phyloP scores from a whole-genome alignment of 2,329 filamentous ascomycete species.

The Leptographium procerum region DNA sequence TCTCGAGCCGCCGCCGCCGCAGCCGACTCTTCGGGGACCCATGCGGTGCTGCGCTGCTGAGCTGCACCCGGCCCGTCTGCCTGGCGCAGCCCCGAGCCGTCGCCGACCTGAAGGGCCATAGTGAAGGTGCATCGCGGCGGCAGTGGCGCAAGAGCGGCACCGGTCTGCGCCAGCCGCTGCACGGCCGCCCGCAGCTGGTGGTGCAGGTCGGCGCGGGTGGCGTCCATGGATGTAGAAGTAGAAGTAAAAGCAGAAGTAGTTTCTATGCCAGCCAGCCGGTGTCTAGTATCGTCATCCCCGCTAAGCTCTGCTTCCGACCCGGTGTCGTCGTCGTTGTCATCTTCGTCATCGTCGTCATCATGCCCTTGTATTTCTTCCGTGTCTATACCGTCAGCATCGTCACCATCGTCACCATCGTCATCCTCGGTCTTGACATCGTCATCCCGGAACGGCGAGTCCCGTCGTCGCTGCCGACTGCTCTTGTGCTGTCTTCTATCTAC shows the following conservation, averaged over 20 bases:
- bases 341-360: slow-evolving; percentile 6
- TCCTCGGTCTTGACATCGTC: slow-evolving; percentile 6
- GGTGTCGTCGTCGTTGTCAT: slow-evolving; percentile 12
- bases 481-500: no score
- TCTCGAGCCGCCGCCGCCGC: no score
- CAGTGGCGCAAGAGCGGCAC: slow-evolving; percentile 43
- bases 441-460: no score
- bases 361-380: neutral
- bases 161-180: slow-evolving; percentile 48
- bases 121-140: slow-evolving; percentile 62
- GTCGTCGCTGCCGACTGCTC: slow-evolving; percentile 2
- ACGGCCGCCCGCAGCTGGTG: slow-evolving; percentile 63
- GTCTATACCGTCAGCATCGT: neutral
- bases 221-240: no score
- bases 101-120: slow-evolving; percentile 50
- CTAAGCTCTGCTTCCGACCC: slow-evolving; percentile 4
- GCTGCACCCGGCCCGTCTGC: neutral
- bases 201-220: slow-evolving; percentile 44
- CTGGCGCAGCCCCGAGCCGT: neutral
- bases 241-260: no score
- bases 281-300: no score
- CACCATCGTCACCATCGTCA: neutral
- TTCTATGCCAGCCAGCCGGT: no score
- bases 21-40: neutral
- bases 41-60: neutral